phyloP scores from a whole-genome alignment of 1,139 yeast genomes.

The Kurtzmaniella quercitrusa region DNA sequence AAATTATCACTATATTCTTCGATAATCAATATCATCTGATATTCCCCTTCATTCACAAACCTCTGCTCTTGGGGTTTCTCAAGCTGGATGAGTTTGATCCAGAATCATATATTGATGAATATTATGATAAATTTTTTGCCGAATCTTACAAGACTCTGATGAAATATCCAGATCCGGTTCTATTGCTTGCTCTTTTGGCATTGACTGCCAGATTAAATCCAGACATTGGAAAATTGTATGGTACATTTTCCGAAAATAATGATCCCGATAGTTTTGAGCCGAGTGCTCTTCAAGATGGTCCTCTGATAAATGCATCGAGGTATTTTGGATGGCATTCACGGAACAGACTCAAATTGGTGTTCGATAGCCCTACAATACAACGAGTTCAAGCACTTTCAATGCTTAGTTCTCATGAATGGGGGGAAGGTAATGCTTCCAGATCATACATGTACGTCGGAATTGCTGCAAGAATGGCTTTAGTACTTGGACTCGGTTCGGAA shows the following conservation, averaged over 20 bases:
- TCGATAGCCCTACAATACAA: constrained; percentile 36
- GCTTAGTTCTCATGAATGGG: constrained; percentile 41
- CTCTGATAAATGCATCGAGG: constrained; percentile 28
- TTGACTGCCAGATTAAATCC: constrained; percentile 34
- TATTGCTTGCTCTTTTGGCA: constrained; percentile 30
- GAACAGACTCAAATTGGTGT: constrained; percentile 22
- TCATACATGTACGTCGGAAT: constrained; percentile 35
- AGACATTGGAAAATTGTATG: constrained; percentile 23
- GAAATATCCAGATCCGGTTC: constrained; percentile 27
- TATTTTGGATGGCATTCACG: constrained; percentile 41
- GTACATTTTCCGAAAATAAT: constrained; percentile 23
- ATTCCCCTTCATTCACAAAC: constrained; percentile 30
- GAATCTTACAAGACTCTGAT: constrained; percentile 14
- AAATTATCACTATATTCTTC: constrained; percentile 26
- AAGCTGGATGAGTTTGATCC: constrained; percentile 25
- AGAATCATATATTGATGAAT: constrained; percentile 21
- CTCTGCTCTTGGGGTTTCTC: constrained; percentile 24
- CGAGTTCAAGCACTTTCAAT: constrained; percentile 33
- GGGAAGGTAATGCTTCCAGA: constrained; percentile 34
- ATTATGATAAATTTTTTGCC: constrained; percentile 12
- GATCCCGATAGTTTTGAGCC: constrained; percentile 25
- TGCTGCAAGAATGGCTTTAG: constrained; percentile 38
- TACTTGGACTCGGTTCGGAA: constrained; percentile 30
- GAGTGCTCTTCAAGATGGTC: constrained; percentile 4
- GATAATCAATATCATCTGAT: constrained; percentile 33